A percentile compares a stretch with the other conserved stretches of the same genome.
phyloP scores from a whole-genome alignment of 2,329 filamentous ascomycete species.

The Fonsecaea monophora region DNA sequence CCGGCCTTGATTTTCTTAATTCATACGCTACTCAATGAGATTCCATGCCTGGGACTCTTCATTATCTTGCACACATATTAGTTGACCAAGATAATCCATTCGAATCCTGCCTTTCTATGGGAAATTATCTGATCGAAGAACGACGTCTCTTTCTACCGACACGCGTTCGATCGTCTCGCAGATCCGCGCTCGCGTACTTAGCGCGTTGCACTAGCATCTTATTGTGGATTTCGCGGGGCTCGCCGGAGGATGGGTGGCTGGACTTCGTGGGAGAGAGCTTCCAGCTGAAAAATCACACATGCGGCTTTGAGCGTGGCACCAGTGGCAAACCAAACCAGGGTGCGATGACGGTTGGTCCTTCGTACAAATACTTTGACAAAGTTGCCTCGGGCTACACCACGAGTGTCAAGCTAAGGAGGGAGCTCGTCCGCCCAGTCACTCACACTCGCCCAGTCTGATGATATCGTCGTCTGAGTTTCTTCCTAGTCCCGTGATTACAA shows the following conservation, averaged over 20 bases:
- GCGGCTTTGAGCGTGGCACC: neutral
- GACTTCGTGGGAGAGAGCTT: neutral
- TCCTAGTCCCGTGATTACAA: neutral
- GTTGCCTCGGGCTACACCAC: neutral
- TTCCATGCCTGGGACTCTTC: neutral
- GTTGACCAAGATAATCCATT: neutral
- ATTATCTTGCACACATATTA: too few species aligned
- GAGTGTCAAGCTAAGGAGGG: neutral
- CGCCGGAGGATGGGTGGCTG: slow-evolving; percentile 15
- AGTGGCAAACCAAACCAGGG: neutral
- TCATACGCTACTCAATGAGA: neutral
- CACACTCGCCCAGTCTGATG: neutral
- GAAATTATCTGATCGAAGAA: neutral
- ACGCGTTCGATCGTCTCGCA: slow-evolving; percentile 1
- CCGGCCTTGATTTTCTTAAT: neutral
- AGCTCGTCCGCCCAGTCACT: too few species aligned
- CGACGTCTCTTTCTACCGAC: neutral
- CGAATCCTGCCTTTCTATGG: neutral
- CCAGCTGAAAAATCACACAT: slow-evolving; percentile 2
- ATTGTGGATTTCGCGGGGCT: slow-evolving; percentile 17
- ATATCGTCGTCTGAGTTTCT: neutral
- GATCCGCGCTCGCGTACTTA: slow-evolving; percentile 23
- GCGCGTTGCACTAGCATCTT: slow-evolving; percentile 19
- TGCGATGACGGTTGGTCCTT: neutral
- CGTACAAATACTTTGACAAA: neutral